Evolutionary conservation across 2,329 filamentous ascomycete genomes (phyloP), one percentile per base, ranked within the genome.

Genomic region (Plectosphaerella cucumerina): DNA sequence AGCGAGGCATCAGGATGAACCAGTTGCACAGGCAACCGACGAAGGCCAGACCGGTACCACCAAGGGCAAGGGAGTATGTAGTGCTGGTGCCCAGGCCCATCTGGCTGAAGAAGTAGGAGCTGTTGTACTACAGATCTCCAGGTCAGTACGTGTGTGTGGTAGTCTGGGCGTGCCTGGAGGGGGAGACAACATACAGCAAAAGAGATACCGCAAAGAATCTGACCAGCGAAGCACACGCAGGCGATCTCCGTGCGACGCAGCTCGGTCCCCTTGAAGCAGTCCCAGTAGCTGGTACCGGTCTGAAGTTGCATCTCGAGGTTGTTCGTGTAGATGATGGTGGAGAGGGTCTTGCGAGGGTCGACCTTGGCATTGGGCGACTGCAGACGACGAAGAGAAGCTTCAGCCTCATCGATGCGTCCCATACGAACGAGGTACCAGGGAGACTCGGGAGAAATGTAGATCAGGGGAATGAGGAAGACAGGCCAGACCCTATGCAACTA

Each of bases 201-300:
- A 23, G 58, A 59, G 55, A 83, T 82, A 21, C 84, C 83, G 48
- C 77, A 81, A 2, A 86, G 68, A 18, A 85, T 84, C 59, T 87
- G 84, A 3, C 83, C 83, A 4, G 80, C 76, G 70, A 84, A 87
- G 6, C 84, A 81, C 62, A 84, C 83, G 53, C 73, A 71, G 4
- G 77, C 73, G 33, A 82, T 80, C 59, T 81, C 78, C 0, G 78
- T 81, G 18, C 78, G 73, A n/a, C 76, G 70, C 17, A 72, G 60
- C 53, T 78, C 77, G 37, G 70, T 66, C 1, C 73, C 74, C 42
- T 65, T 72, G 58, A 82, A 73, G 45, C 77, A 80, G 53, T 81
- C 77, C 21, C 64, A 17, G 55, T 81, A 82, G 1, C 69, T 74
- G 26, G 73, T 75, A 1, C 74, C 74, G 2, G 71, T 68, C 50